Percentiles rank a stretch among this genome's conserved stretches.
Evolutionary conservation across 192 early-diverging fungal genomes (phyloP).

Genomic region (Backusella tarrabulga): DNA sequence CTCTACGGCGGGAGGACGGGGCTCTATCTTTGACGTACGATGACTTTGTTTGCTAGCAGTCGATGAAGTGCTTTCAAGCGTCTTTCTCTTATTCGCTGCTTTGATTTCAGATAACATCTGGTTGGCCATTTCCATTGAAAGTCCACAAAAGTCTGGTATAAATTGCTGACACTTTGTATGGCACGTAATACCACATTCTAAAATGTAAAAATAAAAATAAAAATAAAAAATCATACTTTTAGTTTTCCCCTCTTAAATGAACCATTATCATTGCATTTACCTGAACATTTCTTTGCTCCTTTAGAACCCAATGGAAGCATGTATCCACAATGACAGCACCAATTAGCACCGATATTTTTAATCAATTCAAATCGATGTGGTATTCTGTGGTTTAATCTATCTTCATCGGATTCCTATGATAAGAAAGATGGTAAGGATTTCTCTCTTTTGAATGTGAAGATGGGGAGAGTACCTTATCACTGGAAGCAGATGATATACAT

Average conservation of each 20-base stretch:
- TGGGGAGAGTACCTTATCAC: conserved; percentile 43
- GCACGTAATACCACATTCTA: conserved; percentile 80
- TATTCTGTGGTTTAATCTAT: conserved; percentile 85
- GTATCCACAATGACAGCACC: conserved; percentile 98
- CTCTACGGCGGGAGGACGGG: neutral
- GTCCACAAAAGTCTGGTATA: conserved; percentile 92
- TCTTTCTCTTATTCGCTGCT: conserved; percentile 43
- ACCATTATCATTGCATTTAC: conserved; percentile 29
- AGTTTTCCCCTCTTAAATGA: neutral
- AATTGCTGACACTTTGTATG: conserved; percentile 83
- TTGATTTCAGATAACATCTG: conserved; percentile 87
- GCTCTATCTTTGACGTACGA: neutral
- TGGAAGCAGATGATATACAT: conserved; percentile 77
- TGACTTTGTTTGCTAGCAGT: neutral
- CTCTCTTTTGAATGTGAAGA: neutral
- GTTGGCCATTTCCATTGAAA: conserved; percentile 83
- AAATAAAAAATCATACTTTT: neutral
- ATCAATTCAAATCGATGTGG: conserved; percentile 92
- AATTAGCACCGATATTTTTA: conserved; percentile 82
- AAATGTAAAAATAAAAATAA: conserved; percentile 9
- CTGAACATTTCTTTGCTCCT: conserved; percentile 51
- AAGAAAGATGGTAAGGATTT: neutral
- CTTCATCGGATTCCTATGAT: conserved; percentile 58
- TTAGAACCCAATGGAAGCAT: conserved; percentile 87
- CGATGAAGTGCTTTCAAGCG: conserved; percentile 33